Evolutionary conservation across 805 yeast species (phyloP).

Genomic region (Saturnispora zaruensis): DNA sequence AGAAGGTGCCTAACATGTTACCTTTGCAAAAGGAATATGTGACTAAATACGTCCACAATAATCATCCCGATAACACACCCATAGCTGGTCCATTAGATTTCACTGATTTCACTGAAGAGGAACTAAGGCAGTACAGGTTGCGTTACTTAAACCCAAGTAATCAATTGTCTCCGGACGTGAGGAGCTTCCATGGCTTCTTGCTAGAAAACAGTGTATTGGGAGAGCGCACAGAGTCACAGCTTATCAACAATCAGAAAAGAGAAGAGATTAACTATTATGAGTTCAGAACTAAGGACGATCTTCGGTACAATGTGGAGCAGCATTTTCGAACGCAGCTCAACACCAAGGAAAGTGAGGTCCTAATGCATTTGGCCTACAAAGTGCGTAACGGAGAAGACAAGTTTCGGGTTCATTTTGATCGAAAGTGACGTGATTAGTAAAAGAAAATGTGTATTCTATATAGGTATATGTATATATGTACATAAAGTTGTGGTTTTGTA

Average conservation of each 20-base stretch:
- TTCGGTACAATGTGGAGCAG: constrained; percentile 27
- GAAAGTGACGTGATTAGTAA: not conserved
- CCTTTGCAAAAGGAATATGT: constrained; percentile 64
- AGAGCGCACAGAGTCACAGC: constrained; percentile 43
- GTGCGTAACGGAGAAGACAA: constrained; percentile 54
- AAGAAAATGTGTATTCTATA: not conserved
- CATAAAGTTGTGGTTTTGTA: not conserved
- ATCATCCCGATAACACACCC: constrained; percentile 56
- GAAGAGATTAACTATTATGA: constrained; percentile 24
- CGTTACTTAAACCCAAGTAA: constrained; percentile 32
- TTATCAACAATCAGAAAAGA: constrained; percentile 23
- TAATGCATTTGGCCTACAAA: constrained; percentile 82
- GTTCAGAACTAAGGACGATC: constrained; percentile 23
- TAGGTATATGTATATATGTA: not conserved
- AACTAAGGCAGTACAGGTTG: constrained; percentile 62
- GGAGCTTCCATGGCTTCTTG: constrained; percentile 61
- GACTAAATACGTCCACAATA: constrained; percentile 61
- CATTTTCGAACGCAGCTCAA: constrained; percentile 51
- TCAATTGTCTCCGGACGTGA: constrained; percentile 46
- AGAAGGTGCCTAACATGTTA: constrained; percentile 25
- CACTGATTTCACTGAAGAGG: constrained; percentile 47
- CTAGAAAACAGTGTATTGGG: constrained; percentile 62
- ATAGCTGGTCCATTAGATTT: constrained; percentile 60
- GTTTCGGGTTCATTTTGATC: constrained; percentile 33
- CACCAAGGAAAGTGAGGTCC: constrained; percentile 74